These are phyloP conservation scores for Cephaloascus albidus DNA, from an alignment of 805 yeast genomes.

Conservation along the genomic window DNA sequence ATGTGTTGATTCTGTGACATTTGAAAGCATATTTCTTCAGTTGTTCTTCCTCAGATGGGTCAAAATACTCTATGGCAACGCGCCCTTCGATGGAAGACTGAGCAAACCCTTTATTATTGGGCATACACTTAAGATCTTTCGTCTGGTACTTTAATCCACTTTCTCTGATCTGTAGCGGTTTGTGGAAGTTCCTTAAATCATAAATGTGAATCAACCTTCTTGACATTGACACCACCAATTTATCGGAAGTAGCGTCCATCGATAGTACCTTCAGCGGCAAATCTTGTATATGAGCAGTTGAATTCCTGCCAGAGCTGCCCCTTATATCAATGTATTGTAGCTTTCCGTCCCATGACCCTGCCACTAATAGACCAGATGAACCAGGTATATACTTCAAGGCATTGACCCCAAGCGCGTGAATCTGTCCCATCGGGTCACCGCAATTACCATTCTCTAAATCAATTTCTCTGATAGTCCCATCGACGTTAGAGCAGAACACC, in stretches of 20 bases:
- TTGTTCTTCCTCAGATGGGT: slow-evolving; percentile 31
- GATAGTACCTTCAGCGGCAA: slow-evolving; percentile 46
- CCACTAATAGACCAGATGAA: slow-evolving; percentile 23
- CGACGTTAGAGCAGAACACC: slow-evolving; percentile 40
- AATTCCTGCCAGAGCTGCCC: slow-evolving; percentile 2
- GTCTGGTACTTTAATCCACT: slow-evolving; percentile 63
- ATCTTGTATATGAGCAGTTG: slow-evolving; percentile 3
- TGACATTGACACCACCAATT: slow-evolving; percentile 45
- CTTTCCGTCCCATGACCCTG: slow-evolving; percentile 57
- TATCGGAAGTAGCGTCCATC: slow-evolving; percentile 43
- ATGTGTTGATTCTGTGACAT: slow-evolving; percentile 51
- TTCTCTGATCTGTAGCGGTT: slow-evolving; percentile 43
- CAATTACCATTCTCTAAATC: slow-evolving; percentile 37
- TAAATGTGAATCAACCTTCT: slow-evolving; percentile 45
- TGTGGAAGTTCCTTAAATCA: slow-evolving; percentile 37
- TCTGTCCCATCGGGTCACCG: slow-evolving; percentile 2
- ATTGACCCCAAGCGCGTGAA: slow-evolving; percentile 22
- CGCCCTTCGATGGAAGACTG: slow-evolving; percentile 76
- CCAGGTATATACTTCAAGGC: slow-evolving; percentile 16
- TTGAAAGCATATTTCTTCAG: slow-evolving; percentile 64
- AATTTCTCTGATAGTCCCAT: slow-evolving; percentile 42
- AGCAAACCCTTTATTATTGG: slow-evolving; percentile 50
- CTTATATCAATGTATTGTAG: slow-evolving; percentile 38
- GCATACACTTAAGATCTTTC: slow-evolving; percentile 43
- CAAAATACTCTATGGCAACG: slow-evolving; percentile 63